Percentiles rank a stretch among this genome's conserved stretches.
Evolutionary conservation across 78 protist species (phyloP).

Genomic region (Dictyostelium brefeldianum): DNA sequence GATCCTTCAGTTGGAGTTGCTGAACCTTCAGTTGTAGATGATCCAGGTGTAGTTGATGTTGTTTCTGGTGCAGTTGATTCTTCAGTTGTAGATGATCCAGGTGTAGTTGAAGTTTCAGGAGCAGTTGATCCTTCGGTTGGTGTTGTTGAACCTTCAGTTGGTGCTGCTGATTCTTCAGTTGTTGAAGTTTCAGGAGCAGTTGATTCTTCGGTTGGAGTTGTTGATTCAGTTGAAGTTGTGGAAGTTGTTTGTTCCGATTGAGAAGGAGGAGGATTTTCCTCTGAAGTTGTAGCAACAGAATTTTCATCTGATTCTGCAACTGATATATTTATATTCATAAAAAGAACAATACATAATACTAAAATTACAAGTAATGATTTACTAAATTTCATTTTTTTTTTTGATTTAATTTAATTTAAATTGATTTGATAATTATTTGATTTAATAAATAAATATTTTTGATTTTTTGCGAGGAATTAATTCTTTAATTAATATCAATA

Average conservation of each 20-base stretch:
- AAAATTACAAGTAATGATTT: background rate
- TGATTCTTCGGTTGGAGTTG: background rate
- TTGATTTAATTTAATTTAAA: background rate
- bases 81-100: background rate
- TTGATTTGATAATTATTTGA: background rate
- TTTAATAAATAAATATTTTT: too few relatives aligned
- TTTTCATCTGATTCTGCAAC: background rate
- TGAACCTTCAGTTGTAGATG: background rate
- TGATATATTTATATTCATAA: background rate
- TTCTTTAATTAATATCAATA: too few relatives aligned
- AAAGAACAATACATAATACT: background rate
- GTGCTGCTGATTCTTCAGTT: background rate
- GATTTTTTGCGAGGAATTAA: too few relatives aligned
- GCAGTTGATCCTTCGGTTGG: background rate
- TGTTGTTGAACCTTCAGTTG: background rate
- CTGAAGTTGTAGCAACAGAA: too few relatives aligned
- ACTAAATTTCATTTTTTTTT: conserved; percentile 19
- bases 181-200: background rate
- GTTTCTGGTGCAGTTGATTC: background rate
- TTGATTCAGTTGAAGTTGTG: background rate
- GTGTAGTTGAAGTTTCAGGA: background rate
- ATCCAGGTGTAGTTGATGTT: background rate
- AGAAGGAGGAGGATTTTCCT: background rate
- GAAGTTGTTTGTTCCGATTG: background rate
- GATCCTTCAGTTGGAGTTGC: background rate